Percentiles rank a stretch among this genome's conserved stretches.
Evolutionary conservation across 306 rosid species (phyloP).

Genomic region (Betula pendula): DNA sequence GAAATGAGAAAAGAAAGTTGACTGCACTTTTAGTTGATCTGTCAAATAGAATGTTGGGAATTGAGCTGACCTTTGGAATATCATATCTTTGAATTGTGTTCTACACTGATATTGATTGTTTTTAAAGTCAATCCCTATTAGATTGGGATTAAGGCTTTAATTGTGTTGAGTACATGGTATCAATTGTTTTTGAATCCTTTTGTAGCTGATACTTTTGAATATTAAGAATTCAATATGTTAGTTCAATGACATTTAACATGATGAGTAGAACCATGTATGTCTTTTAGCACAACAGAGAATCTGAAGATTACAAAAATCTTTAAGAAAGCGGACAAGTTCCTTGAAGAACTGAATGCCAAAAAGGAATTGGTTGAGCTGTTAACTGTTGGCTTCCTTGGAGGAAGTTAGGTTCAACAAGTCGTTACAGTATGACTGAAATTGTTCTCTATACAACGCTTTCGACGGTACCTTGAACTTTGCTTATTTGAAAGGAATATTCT

Average conservation of each 20-base stretch:
- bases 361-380: background rate
- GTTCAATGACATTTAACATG: background rate
- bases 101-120: background rate
- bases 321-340: background rate
- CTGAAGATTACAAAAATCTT: background rate
- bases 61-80: background rate
- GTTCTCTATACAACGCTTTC: background rate
- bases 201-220: background rate
- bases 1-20: background rate
- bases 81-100: background rate
- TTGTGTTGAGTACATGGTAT: too few species aligned
- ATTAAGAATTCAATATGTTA: background rate
- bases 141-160: too few species aligned
- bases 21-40: background rate
- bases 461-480: background rate
- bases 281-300: background rate
- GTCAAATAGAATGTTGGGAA: conserved; percentile 1
- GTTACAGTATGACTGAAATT: background rate
- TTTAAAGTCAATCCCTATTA: too few species aligned
- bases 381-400: background rate
- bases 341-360: background rate
- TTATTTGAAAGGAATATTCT: background rate
- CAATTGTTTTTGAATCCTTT: background rate
- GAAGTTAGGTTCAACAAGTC: background rate
- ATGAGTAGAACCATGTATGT: background rate